These are phyloP conservation scores for Maudiozyma barnettii DNA, from an alignment of 805 yeast species.

Conservation along the genomic window DNA sequence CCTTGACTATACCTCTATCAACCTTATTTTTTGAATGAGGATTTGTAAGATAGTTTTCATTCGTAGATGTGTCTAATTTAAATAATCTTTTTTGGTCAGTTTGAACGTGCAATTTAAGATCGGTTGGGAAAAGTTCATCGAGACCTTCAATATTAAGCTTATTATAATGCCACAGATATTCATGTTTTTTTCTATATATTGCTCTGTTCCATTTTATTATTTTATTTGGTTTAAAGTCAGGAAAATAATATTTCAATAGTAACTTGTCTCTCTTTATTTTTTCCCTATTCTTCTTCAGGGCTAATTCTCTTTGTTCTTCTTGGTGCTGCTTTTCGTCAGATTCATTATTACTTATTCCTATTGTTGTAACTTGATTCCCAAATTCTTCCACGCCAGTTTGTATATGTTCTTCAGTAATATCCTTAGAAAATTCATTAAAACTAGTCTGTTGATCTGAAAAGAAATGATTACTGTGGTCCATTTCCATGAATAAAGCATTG, in stretches of 20 bases:
- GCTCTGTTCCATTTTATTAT: slow-evolving; percentile 47
- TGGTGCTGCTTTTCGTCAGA: slow-evolving; percentile 6
- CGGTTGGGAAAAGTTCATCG: slow-evolving; percentile 40
- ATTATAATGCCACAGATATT: slow-evolving; percentile 36
- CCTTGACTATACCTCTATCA: slow-evolving; percentile 15
- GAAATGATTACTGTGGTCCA: slow-evolving; percentile 12
- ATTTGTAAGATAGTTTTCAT: neutral
- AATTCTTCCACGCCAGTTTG: neutral
- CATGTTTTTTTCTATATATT: slow-evolving; percentile 39
- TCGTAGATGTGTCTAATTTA: slow-evolving; percentile 12
- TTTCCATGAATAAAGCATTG: slow-evolving; percentile 28
- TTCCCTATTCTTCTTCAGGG: slow-evolving; percentile 1
- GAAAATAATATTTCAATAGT: slow-evolving; percentile 42
- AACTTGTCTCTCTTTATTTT: slow-evolving; percentile 25
- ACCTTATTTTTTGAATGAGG: slow-evolving; percentile 3
- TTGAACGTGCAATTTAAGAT: slow-evolving; percentile 43
- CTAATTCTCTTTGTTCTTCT: slow-evolving; percentile 4
- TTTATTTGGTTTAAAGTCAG: slow-evolving; percentile 41
- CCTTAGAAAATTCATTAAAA: slow-evolving; percentile 10
- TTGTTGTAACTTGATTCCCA: neutral
- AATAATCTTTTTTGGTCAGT: slow-evolving; percentile 43
- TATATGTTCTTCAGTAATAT: slow-evolving; percentile 2
- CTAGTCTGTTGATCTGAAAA: slow-evolving; percentile 16
- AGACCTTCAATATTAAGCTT: neutral
- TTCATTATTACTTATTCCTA: neutral